Evolutionary conservation across 2,329 filamentous ascomycete genomes (phyloP).

Genomic region (Aspergillus texensis): DNA sequence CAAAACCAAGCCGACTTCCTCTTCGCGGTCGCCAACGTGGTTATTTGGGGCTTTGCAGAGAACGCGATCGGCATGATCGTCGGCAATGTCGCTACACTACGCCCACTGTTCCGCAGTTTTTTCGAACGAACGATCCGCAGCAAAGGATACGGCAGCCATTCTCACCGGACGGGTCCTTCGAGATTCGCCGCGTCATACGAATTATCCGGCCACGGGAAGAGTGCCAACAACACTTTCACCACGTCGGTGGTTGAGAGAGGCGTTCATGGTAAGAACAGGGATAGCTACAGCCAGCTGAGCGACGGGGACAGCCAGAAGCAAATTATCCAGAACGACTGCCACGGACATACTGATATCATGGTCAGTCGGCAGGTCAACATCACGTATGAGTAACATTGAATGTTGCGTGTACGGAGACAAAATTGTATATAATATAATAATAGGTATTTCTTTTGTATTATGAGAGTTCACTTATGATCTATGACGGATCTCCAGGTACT

Average conservation of each 20-base stretch:
- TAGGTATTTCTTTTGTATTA: background rate
- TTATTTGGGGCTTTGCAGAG: constrained; percentile 53
- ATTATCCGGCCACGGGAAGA: constrained; percentile 18
- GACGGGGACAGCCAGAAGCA: constrained; percentile 27
- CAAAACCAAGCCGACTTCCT: constrained; percentile 45
- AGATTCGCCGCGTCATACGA: constrained; percentile 20
- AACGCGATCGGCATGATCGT: constrained; percentile 55
- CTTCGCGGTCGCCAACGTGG: constrained; percentile 45
- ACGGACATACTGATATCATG: constrained; percentile 19
- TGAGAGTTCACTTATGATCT: background rate
- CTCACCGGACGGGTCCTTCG: constrained; percentile 1
- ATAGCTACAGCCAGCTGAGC: constrained; percentile 13
- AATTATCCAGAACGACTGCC: constrained; percentile 16
- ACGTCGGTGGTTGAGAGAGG: constrained; percentile 10
- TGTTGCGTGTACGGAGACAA: background rate
- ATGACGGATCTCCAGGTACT: background rate
- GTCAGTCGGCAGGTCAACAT: constrained; percentile 24
- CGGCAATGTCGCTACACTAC: constrained; percentile 51
- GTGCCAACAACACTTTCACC: constrained; percentile 11
- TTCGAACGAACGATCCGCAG: constrained; percentile 21
- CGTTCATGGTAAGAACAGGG: background rate
- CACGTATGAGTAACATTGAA: constrained; percentile 15
- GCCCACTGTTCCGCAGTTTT: constrained; percentile 44
- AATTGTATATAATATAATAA: background rate
- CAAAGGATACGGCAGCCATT: constrained; percentile 14